Percentiles rank a stretch among this genome's conserved stretches.
Evolutionary conservation across 2,329 filamentous ascomycete species (phyloP).

Genomic region (Colletotrichum limetticola): DNA sequence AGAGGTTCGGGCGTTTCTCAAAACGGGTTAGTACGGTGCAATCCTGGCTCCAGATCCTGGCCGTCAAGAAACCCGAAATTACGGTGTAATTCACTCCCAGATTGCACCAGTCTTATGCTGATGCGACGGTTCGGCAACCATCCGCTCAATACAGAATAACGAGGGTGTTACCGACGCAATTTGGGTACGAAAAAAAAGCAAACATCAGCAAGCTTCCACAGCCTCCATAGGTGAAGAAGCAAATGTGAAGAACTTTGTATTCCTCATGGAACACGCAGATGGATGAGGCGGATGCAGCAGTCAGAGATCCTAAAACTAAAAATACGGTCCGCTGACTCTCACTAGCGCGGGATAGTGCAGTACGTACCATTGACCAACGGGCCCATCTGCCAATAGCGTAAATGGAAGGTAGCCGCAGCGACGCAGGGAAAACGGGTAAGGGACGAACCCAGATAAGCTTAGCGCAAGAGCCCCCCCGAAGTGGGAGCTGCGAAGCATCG

Average conservation of each 20-base stretch:
- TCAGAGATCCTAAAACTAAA: not conserved
- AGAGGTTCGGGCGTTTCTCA: slow-evolving; percentile 15
- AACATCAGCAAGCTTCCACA: not conserved
- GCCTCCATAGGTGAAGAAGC: not conserved
- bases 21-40: slow-evolving; percentile 8
- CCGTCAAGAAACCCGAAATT: slow-evolving; percentile 23
- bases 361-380: slow-evolving; percentile 4
- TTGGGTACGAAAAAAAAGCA: not conserved
- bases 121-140: not conserved
- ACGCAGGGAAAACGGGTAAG: slow-evolving; percentile 15
- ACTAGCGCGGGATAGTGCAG: not conserved
- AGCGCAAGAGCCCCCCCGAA: slow-evolving; percentile 23
- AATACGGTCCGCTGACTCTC: slow-evolving; percentile 3
- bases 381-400: slow-evolving; percentile 7
- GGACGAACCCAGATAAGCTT: slow-evolving; percentile 28
- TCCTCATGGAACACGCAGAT: not conserved
- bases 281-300: not conserved
- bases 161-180: not conserved
- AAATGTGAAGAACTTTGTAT: not conserved
- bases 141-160: not conserved
- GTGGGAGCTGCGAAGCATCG: slow-evolving; percentile 29
- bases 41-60: slow-evolving; percentile 19
- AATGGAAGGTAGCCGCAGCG: slow-evolving; percentile 1
- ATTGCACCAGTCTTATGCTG: slow-evolving; percentile 20
- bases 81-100: slow-evolving; percentile 17